phyloP scores from a whole-genome alignment of 345 rosid species.

The Arabidopsis suecica region DNA sequence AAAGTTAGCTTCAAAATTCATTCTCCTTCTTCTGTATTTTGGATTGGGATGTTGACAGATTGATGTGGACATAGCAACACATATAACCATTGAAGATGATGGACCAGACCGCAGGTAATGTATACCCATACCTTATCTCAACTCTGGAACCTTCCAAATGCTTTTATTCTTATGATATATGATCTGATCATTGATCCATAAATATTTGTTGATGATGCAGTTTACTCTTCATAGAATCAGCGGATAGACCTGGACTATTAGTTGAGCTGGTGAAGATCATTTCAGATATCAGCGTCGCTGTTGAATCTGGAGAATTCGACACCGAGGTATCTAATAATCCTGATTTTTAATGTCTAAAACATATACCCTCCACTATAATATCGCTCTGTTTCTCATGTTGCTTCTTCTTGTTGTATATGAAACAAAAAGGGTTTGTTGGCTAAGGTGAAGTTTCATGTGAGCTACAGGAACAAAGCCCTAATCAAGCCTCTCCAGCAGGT shows the following conservation, averaged over 20 bases:
- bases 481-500: slow-evolving; percentile 97
- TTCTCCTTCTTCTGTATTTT: slow-evolving; percentile 6
- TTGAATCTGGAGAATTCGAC: slow-evolving; percentile 97
- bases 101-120: slow-evolving; percentile 82
- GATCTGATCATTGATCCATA: not conserved
- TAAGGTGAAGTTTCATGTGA: slow-evolving; percentile 94
- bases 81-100: slow-evolving; percentile 64
- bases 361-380: not conserved
- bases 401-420: slow-evolving; percentile 26
- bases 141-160: not conserved
- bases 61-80: slow-evolving; percentile 97
- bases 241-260: slow-evolving; percentile 94
- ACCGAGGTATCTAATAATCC: slow-evolving; percentile 66
- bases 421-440: slow-evolving; percentile 78
- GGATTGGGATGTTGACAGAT: slow-evolving; percentile 52
- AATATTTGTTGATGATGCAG: slow-evolving; percentile 48
- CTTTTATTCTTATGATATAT: not conserved
- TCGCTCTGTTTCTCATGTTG: not conserved
- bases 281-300: slow-evolving; percentile 76
- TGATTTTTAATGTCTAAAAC: not conserved
- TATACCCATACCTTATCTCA: slow-evolving; percentile 22
- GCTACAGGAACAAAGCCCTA: slow-evolving; percentile 79
- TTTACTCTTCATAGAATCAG: slow-evolving; percentile 87
- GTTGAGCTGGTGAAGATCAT: slow-evolving; percentile 87
- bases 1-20: not conserved